These are phyloP conservation scores for Ceratobasidium sp. DNA, from an alignment of 1,284 basidiomycete genomes.

Conservation along the genomic window DNA sequence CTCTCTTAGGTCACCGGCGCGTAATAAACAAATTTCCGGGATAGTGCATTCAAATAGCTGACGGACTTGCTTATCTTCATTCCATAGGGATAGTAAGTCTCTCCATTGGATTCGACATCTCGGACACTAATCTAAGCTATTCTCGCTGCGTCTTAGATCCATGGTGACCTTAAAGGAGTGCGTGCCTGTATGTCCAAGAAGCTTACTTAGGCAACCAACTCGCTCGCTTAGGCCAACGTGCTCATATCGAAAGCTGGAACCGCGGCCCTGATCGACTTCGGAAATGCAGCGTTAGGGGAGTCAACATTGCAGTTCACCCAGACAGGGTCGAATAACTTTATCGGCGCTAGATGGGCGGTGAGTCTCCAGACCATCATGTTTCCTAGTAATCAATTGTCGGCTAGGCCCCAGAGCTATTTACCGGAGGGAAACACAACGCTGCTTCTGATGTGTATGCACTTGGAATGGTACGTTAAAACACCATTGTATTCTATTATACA, in stretches of 20 bases:
- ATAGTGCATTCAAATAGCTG: conserved; percentile 1
- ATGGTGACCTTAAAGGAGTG: conserved; percentile 15
- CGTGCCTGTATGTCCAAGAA: not conserved
- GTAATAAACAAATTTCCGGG: not conserved
- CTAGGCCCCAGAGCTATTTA: conserved; percentile 16
- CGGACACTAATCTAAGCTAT: not conserved
- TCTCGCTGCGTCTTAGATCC: not conserved
- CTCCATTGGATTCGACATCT: not conserved
- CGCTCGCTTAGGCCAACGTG: not conserved
- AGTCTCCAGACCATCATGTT: not conserved
- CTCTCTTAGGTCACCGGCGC: not conserved
- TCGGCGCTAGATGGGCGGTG: not conserved
- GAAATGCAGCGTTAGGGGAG: not conserved
- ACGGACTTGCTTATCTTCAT: conserved; percentile 7
- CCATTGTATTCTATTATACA: not conserved
- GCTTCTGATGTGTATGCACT: conserved; percentile 18
- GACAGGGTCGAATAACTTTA: not conserved
- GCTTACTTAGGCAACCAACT: not conserved
- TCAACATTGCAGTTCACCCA: not conserved
- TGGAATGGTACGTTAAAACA: conserved; percentile 7
- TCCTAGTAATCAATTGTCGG: not conserved
- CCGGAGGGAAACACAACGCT: not conserved
- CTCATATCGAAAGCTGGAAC: conserved; percentile 1
- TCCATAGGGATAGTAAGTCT: not conserved
- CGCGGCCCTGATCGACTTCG: not conserved